A percentile compares a stretch with the other conserved stretches of the same genome.
Conservation (phyloP, 1,284 basidiomycete genomes). For the Ganoderma sp. region DNA sequence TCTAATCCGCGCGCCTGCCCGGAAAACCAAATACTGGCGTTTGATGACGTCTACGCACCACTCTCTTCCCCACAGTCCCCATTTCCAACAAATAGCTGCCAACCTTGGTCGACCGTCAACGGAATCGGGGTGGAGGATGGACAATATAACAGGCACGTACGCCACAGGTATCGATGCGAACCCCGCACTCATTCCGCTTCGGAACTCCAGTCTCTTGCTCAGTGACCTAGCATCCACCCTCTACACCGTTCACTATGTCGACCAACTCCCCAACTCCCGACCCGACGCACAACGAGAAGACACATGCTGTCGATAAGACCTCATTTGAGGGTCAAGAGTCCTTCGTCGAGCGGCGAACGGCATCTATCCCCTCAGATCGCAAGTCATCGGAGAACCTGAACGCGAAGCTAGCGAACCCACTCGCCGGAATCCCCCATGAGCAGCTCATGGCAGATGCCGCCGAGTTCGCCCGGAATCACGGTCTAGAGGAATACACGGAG, state of each 20-base stretch:
- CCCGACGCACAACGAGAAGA: not conserved
- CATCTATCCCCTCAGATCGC: conserved; percentile 34
- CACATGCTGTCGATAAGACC: not conserved
- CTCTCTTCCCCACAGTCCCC: not conserved
- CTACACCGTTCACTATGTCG: not conserved
- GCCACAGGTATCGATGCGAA: not conserved
- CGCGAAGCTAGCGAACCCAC: conserved; percentile 61
- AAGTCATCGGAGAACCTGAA: conserved; percentile 32
- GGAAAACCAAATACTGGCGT: not conserved
- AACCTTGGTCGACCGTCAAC: not conserved
- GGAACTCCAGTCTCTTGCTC: not conserved
- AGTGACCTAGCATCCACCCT: not conserved
- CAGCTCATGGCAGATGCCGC: conserved; percentile 62
- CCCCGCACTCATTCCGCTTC: not conserved
- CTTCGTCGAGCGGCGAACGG: conserved; percentile 35
- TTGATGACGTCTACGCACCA: not conserved
- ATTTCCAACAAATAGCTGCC: not conserved
- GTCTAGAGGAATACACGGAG: conserved; percentile 53
- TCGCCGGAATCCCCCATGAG: conserved; percentile 59
- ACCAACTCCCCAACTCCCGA: not conserved
- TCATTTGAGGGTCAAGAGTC: conserved; percentile 5
- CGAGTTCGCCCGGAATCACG: conserved; percentile 58
- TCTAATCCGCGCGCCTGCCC: not conserved
- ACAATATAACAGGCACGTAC: not conserved
- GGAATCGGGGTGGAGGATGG: not conserved